Conservation (phyloP, 495 filamentous ascomycete species). For the Penicillium herquei region DNA sequence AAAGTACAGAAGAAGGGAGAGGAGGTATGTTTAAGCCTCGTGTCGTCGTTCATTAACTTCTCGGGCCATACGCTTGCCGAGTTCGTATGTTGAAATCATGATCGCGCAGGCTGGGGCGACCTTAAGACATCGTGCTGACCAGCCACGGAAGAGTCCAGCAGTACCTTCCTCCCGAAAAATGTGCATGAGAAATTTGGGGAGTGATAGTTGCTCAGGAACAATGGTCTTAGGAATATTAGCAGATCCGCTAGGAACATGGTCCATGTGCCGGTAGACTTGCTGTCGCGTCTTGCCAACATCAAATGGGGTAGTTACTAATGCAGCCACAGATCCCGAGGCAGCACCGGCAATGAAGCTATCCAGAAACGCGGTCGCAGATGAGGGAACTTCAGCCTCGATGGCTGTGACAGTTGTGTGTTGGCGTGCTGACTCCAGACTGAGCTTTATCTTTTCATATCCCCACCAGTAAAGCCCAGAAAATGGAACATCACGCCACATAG, state of each 20-base stretch:
- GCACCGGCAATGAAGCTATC: slow-evolving; percentile 90
- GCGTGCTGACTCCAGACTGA: slow-evolving; percentile 60
- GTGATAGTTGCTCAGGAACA: slow-evolving; percentile 67
- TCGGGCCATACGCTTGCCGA: slow-evolving; percentile 85
- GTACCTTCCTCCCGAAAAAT: slow-evolving; percentile 85
- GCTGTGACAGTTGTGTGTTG: slow-evolving; percentile 34
- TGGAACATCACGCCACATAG: slow-evolving; percentile 94
- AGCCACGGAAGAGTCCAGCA: slow-evolving; percentile 81
- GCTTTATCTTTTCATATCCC: slow-evolving; percentile 85
- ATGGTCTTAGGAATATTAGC: slow-evolving; percentile 25
- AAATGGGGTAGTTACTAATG: slow-evolving; percentile 91
- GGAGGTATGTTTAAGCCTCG: slow-evolving; percentile 15
- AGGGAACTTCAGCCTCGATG: slow-evolving; percentile 12
- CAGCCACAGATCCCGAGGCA: slow-evolving; percentile 75
- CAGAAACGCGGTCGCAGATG: slow-evolving; percentile 52
- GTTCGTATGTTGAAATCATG: slow-evolving; percentile 97
- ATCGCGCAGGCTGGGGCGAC: slow-evolving; percentile 98
- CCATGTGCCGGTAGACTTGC: slow-evolving; percentile 67
- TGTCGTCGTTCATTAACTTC: slow-evolving; percentile 68
- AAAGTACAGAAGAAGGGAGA: slow-evolving; percentile 18
- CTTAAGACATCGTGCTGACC: slow-evolving; percentile 87
- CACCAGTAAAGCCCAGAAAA: slow-evolving; percentile 98
- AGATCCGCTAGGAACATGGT: slow-evolving; percentile 21
- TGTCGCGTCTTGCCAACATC: slow-evolving; percentile 96
- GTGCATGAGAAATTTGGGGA: slow-evolving; percentile 78